Base-by-base conservation (phyloP, 2,329 filamentous ascomycete species). In the Herpotrichia juniperi region DNA sequence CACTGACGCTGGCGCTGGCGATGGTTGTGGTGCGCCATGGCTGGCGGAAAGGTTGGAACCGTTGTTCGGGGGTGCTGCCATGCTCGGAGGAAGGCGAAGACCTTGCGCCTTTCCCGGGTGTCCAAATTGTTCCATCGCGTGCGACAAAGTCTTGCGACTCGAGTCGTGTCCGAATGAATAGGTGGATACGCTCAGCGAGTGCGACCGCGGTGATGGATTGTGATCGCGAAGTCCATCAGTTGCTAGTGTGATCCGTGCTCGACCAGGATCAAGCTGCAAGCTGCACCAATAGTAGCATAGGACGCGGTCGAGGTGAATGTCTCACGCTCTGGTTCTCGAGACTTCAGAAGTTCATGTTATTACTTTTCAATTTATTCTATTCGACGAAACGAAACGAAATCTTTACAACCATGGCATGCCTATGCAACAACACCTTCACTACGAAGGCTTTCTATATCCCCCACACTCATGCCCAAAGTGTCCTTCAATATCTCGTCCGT, bases 341-440 rank as follows among this genome's bases (percentile, higher is more conserved):
- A n/a, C n/a, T n/a, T n/a, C n/a, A n/a, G n/a, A n/a, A n/a, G n/a
- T n/a, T n/a, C n/a, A n/a, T n/a, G n/a, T n/a, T n/a, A n/a, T n/a
- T n/a, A n/a, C n/a, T n/a, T n/a, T n/a, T n/a, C n/a, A n/a, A n/a
- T n/a, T n/a, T n/a, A n/a, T n/a, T n/a, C n/a, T n/a, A n/a, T n/a
- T n/a, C n/a, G n/a, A n/a, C n/a, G n/a, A n/a, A n/a, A n/a, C n/a
- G n/a, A n/a, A n/a, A n/a, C n/a, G n/a, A n/a, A n/a, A n/a, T n/a
- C n/a, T n/a, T n/a, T n/a, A n/a, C n/a, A n/a, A n/a, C n/a, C n/a
- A n/a, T n/a, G n/a, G n/a, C n/a, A n/a, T 21, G 34, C 22, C 50
- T 61, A 74, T 30, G 70, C 69, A 43, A 75, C 61, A 10, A 74
- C 69, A 6, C 72, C 72, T 40, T 71, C 68, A 9, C 51, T 61